Evolutionary conservation across 805 yeast species (phyloP), one percentile per base, ranked within the genome.

Genomic region (Jamesozyma rosinii): DNA sequence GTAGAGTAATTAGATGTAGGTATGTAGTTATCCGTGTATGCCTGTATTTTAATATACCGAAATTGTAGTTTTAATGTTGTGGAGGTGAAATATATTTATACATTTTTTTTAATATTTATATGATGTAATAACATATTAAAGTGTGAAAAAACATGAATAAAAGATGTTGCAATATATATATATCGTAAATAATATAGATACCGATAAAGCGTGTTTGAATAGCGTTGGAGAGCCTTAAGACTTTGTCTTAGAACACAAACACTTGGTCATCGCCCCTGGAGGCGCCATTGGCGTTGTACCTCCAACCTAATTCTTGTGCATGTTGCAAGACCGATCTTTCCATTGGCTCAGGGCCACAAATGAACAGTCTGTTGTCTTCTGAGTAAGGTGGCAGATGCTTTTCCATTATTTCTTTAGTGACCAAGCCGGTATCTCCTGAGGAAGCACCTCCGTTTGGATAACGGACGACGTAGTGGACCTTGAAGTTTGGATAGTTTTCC

Each of bases 271-370:
- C 40, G 18, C 40, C 43, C 14, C 15, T 34, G 11, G 11, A 24
- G 8, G 42, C 31, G 9, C 32, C 18, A 2, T 32, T 17, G 17
- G 20, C 33, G 32, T 26, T 71, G 35, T 64, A 61, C 6, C 75
- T 53, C 62, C 86, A 83, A 1, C 90, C 89, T 44, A 81, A 63
- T 33, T 75, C 77, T 37, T 67, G 66, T 14, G 85, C 70, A 40
- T 70, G 67, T 32, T 69, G 67, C 9, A 75, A 59, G 47, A 80
- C 69, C 31, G 60, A 55, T 48, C 69, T 70, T 54, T 78, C 80
- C 84, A 84, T 75, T 35, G 70, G 80, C 50, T 76, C 75, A 18
- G 89, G 89, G 11, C 94, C 94, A 65, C 89, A 83, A 33, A 83
- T 70, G 45, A 82, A 71, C 31, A 84, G 69, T 51, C 79, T 75